Evolutionary conservation across 129 eudicot species (phyloP), one percentile per base, ranked within the genome.

Genomic region (Artemisia tridentata): DNA sequence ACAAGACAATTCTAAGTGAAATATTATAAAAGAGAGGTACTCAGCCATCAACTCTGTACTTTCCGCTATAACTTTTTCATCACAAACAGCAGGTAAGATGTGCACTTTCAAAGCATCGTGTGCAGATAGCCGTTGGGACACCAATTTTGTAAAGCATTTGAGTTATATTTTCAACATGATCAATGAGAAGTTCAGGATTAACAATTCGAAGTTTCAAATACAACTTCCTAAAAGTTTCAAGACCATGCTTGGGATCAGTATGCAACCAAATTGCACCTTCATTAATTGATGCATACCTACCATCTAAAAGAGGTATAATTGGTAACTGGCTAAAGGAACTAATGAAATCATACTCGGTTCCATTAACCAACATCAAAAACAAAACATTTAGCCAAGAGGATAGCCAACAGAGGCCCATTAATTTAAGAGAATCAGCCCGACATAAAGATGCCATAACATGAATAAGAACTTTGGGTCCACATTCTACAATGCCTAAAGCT

Each of bases 211-310:
- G 85, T 69, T 78, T 78, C 8, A 82, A 65, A 72, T 77, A 86
- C 53, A 89, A 72, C 47, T 62, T 73, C 16, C 85, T 75, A 57
- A 84, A 89, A 67, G 82, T 82, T 57, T 84, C 80, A 60, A 69
- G 80, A 55, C 80, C 85, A 80, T 73, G 73, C 25, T 80, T 80
- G 13, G 8, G 20, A 66, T 84, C 86, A 18, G 74, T 67, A 69
- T 80, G 78, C 80, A 86, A 78, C 96, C 96, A 90, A 57, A 90
- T 86, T 60, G 88, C 67, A 67, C 86, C 91, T 23, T 79, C 88
- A 45, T 72, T 75, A 68, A 81, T 45, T 16, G 96, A 87, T 59
- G 90, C 47, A 63, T 68, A 86, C 13, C 56, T 78, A 53, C 93
- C 90, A 79, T 90, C 86, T 31, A 84, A 76, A 23, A 90, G 86